Percentiles rank a stretch among this genome's conserved stretches.
Conservation (phyloP, 2,329 filamentous ascomycete species). For the Penicillium corylophilum region DNA sequence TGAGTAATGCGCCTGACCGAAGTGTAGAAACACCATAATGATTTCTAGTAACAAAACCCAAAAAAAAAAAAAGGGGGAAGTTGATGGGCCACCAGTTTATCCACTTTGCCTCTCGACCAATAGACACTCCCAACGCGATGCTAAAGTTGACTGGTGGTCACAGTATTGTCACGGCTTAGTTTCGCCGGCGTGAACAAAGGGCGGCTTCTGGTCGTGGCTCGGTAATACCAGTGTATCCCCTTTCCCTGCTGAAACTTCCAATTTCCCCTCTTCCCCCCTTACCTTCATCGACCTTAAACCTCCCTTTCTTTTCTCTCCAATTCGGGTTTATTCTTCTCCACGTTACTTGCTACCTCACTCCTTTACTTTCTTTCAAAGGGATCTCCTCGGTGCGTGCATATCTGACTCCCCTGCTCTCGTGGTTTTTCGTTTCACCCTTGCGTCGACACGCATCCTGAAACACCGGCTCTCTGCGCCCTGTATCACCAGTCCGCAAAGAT, state of each 20-base stretch:
- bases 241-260: conserved; percentile 28
- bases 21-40: background rate
- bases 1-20: background rate
- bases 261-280: conserved; percentile 23
- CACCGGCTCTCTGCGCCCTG: conserved; percentile 19
- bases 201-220: background rate
- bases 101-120: background rate
- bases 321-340: conserved; percentile 14
- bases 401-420: conserved; percentile 3
- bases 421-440: conserved; percentile 21
- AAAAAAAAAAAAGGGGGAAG: background rate
- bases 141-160: conserved; percentile 3
- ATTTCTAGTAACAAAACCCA: background rate
- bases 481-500: conserved; percentile 17
- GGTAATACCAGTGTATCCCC: conserved; percentile 21
- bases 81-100: background rate
- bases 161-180: background rate
- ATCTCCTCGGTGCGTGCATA: conserved; percentile 9
- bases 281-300: conserved; percentile 23
- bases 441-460: conserved; percentile 24
- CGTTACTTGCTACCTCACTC: background rate
- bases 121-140: background rate
- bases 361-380: background rate
- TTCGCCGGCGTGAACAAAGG: background rate
- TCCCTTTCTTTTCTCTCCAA: conserved; percentile 13